Base-by-base conservation (phyloP, 2,329 filamentous ascomycete species). In the Cryphonectria carpinicola region DNA sequence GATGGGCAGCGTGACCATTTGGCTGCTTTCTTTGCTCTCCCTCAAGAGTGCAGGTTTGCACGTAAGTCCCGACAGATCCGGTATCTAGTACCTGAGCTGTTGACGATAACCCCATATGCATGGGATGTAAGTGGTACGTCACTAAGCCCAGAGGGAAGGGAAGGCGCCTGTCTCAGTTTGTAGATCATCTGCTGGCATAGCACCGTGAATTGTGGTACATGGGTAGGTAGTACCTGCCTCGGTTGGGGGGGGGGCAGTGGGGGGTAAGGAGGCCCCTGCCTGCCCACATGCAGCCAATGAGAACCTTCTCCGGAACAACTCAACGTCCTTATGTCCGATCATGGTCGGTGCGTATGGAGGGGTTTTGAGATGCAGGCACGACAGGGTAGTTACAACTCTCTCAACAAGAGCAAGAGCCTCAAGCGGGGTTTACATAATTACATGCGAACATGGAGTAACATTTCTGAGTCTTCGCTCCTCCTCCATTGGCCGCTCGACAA, bases 361-460 rank as follows among this genome's bases (percentile, higher is more conserved):
- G 54, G 54, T 58, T 22, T 49, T 22, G 46, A 11, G 46, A 49
- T n/a, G 32, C 32, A 32, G 32, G 32, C 32, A 32, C 32, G 32
- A n/a, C 52, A 56, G n/a, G 25, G 54, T 32, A 58, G 14, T 28
- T 35, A 32, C 54, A 19, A 49, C 43, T 8, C 43, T 49, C 43
- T 49, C 43, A 22, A 49, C 13, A 2, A 58, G 28, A 32, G 25
- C 54, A 32, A 56, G 25, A 58, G 54, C 54, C 54, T 58, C 54
- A 58, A 32, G 54, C 35, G 54, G 54, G 54, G 54, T 32, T 32
- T 19, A 32, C 54, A 56, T 58, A 58, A 19, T 49, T 49, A n/a
- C 46, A 49, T 49, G n/a, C 46, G n/a, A 32, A 58, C 28, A 58
- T 58, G 35, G 58, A 35, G 58, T 61, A 39, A 61, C 35, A 37